Evolutionary conservation across 1,139 yeast species (phyloP), one percentile per base, ranked within the genome.

Genomic region (Sugiyamaella paludigena): DNA sequence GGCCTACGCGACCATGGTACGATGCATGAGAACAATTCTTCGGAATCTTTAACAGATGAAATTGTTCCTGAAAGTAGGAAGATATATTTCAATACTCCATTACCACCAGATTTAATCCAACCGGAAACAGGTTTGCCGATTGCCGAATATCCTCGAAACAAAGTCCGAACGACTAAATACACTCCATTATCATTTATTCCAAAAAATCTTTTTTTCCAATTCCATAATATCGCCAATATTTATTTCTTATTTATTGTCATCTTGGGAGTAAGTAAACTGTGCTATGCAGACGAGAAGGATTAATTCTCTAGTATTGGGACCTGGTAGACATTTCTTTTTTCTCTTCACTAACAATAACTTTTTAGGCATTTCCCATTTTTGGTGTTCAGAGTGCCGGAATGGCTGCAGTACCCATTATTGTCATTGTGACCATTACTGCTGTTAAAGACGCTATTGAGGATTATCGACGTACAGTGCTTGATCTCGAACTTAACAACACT

Each of bases 401-500:
- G 58, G 85, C 94, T 6, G 91, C 96, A 1, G 97, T 89, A 38
- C 98, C 98, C 2, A 80, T 92, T 67, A 86, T 91, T 68, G 96
- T 88, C 46, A 91, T 92, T 73, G 95, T 92, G 36, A 72, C 78
- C 49, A 78, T 92, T 50, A 92, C 98, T 1, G 97, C 95, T 12
- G 71, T 87, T 54, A 91, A 91, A 66, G 98, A 92, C 70, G 97
- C 95, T 0, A 75, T 92, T 55, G 98, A 92, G 68, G 98, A 92
- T 69, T 91, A 88, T 50, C 79, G 94, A 60, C 80, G 98, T 65
- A 83, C 88, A 0, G 70, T 78, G 2, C 76, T 84, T 56, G 98
- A 92, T 68, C 70, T 81, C 57, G 95, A 91, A 61, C 81, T 92
- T 57, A 92, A 92, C 65, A 91, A 92, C 65, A 85, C 91, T 7